phyloP scores from a whole-genome alignment of 495 filamentous ascomycete species.

The Aspergillus carlsbadensis region DNA sequence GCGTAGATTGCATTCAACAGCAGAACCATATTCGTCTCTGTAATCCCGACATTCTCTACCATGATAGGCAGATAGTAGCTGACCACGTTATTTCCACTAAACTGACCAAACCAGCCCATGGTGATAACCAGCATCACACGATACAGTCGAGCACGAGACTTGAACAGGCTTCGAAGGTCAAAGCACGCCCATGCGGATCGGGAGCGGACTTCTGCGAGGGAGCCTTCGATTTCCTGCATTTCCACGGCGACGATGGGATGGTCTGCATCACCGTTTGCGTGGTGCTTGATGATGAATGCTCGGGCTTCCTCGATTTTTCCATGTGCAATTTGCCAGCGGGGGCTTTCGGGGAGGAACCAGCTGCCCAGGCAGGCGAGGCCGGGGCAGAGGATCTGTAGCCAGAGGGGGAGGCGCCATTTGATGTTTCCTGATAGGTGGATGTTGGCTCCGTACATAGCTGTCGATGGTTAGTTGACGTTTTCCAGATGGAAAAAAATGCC shows the following conservation, averaged over 20 bases:
- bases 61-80: constrained; percentile 1
- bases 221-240: neutral
- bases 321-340: neutral
- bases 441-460: constrained; percentile 2
- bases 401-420: neutral
- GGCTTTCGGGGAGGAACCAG: neutral
- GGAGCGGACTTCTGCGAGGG: neutral
- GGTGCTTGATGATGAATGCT: neutral
- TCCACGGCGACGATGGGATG: neutral
- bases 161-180: constrained; percentile 2
- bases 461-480: neutral
- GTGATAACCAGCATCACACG: neutral
- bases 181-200: neutral
- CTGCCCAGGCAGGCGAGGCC: neutral
- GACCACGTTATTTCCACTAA: neutral
- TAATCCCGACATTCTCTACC: neutral
- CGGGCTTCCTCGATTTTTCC: neutral
- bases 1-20: neutral
- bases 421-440: neutral
- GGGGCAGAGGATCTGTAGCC: neutral
- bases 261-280: neutral
- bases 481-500: too few species aligned
- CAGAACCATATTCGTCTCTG: neutral
- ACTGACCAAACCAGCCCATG: too few species aligned
- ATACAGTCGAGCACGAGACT: neutral